These are phyloP conservation scores for Marchantia polymorpha DNA, from an alignment of 225 moss, liverwort and hornwort genomes.

Conservation along the genomic window DNA sequence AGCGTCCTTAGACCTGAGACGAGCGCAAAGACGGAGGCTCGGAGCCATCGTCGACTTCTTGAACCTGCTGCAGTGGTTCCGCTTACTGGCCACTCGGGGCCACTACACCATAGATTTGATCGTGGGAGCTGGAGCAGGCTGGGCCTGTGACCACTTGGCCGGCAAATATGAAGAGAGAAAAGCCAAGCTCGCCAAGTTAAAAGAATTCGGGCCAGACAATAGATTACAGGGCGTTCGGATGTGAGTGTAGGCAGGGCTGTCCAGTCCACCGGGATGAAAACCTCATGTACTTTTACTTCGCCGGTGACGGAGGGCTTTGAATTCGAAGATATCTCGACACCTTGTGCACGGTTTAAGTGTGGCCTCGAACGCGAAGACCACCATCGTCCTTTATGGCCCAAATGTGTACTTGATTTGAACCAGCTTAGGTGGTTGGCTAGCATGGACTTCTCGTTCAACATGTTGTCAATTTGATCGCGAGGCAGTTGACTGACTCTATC, in stretches of 20 bases:
- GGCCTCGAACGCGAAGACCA: no score
- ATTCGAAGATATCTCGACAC: no score
- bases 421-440: no score
- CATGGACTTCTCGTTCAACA: no score
- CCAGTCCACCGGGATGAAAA: no score
- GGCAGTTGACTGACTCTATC: no score
- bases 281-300: no score
- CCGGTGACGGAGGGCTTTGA: no score
- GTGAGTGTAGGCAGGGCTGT: not conserved
- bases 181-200: not conserved
- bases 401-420: no score
- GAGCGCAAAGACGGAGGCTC: not conserved
- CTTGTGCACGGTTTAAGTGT: no score
- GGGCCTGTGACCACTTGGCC: slow-evolving; percentile 44
- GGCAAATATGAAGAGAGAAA: slow-evolving; percentile 40
- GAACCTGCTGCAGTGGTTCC: slow-evolving; percentile 43
- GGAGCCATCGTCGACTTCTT: slow-evolving; percentile 26
- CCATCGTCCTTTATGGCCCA: no score
- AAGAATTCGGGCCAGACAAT: not conserved
- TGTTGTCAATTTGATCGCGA: no score
- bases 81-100: slow-evolving; percentile 43
- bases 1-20: slow-evolving; percentile 37
- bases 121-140: slow-evolving; percentile 38
- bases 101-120: slow-evolving; percentile 58
- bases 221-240: not conserved